Base-by-base conservation (phyloP, 305 asterid genomes). In the Fraxinus velutina region DNA sequence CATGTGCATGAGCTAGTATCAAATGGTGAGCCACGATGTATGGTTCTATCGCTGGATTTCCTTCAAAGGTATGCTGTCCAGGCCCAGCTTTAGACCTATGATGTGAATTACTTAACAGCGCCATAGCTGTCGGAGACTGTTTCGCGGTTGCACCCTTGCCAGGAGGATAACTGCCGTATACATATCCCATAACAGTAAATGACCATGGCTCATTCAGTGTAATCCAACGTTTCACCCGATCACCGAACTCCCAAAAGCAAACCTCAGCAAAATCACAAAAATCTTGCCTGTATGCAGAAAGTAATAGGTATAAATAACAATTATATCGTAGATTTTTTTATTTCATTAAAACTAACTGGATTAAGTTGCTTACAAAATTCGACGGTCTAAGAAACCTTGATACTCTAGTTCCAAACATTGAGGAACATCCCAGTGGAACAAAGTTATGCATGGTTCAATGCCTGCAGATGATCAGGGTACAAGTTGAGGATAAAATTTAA, bases 181-280 rank as follows among this genome's bases (percentile, higher is more conserved):
- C 90, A 19, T 89, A 91, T 6, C 92, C 94, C 30, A 6, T 68
- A 19, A 22, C 47, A 52, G 87, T 88, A 15, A 66, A 91, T 21
- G 83, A 86, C 83, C 87, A 86, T n/a, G 94, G 94, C 60, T 91
- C 94, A 52, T 91, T 91, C 8, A 91, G 6, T 15, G 93, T 91
- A 22, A 88, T 75, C 94, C 94, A 91, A 1, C 81, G 33, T 60
- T 88, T 89, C 5, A 91, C 91, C 1, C 94, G 83, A 52, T 90
- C 92, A 0, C 95, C 95, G 6, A 90, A 91, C 64, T 82, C 87
- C 87, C 87, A 80, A 36, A 86, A 91, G 76, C 92, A 89, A 29
- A 91, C 5, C 77, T 91, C 89, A 17, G 71, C 93, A 72, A 57
- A 90, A 34, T 88, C 91, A 2, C 86, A 80, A 4, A 87, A 85